Evolutionary conservation across 1,284 basidiomycete species (phyloP).

Genomic region (Stygiomarasmius scandens): DNA sequence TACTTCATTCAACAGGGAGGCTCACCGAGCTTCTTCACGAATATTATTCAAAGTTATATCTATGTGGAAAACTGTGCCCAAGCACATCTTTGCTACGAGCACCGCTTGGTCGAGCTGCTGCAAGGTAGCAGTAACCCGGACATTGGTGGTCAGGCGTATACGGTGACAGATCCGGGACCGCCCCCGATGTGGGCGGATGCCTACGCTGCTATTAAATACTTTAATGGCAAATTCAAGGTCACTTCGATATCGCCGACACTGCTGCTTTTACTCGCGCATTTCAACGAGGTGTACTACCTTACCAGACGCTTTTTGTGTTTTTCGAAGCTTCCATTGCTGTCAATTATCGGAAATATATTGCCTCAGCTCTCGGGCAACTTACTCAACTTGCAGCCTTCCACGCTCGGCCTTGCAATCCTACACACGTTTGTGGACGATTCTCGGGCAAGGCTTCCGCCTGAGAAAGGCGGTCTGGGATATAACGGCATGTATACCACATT

Average conservation of each 20-base stretch:
- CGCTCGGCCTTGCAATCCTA: slow-evolving; percentile 45
- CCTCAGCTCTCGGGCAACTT: slow-evolving; percentile 44
- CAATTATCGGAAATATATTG: slow-evolving; percentile 26
- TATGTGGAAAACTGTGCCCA: slow-evolving; percentile 60
- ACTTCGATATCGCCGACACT: slow-evolving; percentile 45
- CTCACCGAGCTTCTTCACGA: slow-evolving; percentile 49
- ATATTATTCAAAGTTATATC: slow-evolving; percentile 46
- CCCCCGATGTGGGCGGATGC: slow-evolving; percentile 48
- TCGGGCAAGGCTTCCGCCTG: slow-evolving; percentile 43
- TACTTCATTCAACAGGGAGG: slow-evolving; percentile 19
- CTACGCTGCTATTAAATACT: slow-evolving; percentile 35
- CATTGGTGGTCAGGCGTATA: slow-evolving; percentile 54
- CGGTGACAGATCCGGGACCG: slow-evolving; percentile 48
- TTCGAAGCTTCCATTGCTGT: not conserved
- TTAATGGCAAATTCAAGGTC: slow-evolving; percentile 39
- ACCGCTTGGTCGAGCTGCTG: slow-evolving; percentile 34
- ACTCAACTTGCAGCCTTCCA: slow-evolving; percentile 54
- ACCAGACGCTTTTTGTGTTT: slow-evolving; percentile 30
- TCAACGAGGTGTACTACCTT: slow-evolving; percentile 48
- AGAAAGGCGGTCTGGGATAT: slow-evolving; percentile 55
- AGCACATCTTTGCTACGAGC: slow-evolving; percentile 57
- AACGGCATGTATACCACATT: slow-evolving; percentile 43
- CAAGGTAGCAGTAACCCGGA: slow-evolving; percentile 31
- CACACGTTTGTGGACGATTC: slow-evolving; percentile 58
- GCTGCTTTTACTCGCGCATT: slow-evolving; percentile 47